Evolutionary conservation across 768 basidiomycete species (phyloP).

Genomic region (Solioccasus polychromus): DNA sequence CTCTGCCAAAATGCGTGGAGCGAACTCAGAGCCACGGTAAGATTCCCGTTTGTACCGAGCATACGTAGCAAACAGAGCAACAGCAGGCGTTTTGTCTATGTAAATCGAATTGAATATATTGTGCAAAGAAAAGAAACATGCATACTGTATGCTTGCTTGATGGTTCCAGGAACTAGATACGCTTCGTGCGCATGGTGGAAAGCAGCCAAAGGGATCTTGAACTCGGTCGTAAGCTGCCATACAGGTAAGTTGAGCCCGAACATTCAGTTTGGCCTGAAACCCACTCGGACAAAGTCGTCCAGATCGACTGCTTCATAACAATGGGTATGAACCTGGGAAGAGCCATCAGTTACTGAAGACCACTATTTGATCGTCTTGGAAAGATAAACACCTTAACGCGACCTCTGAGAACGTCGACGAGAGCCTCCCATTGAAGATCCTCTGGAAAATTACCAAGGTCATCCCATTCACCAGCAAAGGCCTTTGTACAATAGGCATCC

Average conservation of each 20-base stretch:
- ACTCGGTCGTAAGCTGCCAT: conserved; percentile 79
- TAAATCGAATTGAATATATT: neutral
- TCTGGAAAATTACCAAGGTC: conserved; percentile 62
- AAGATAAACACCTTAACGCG: conserved; percentile 59
- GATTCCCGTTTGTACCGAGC: conserved; percentile 64
- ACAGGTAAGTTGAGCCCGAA: conserved; percentile 2
- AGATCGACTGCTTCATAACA: conserved; percentile 63
- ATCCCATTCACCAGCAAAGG: conserved; percentile 37
- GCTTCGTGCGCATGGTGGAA: conserved; percentile 90
- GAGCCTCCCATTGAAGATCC: conserved; percentile 66
- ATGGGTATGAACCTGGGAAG: conserved; percentile 34
- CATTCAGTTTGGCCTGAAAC: conserved; percentile 20
- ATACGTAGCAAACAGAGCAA: conserved; percentile 80
- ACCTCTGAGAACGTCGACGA: conserved; percentile 83
- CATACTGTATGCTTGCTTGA: conserved; percentile 65
- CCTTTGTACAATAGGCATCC: conserved; percentile 50
- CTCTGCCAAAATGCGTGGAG: conserved; percentile 56
- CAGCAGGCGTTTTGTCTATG: conserved; percentile 62
- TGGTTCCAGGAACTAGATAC: conserved; percentile 79
- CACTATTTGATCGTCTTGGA: neutral
- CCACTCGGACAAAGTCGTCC: conserved; percentile 63
- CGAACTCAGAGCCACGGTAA: conserved; percentile 64
- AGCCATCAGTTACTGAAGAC: neutral
- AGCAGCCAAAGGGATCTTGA: conserved; percentile 77
- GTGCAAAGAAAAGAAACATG: neutral